These are phyloP conservation scores for Plenodomus biglobosus DNA, from an alignment of 2,329 filamentous ascomycete genomes.

Conservation along the genomic window DNA sequence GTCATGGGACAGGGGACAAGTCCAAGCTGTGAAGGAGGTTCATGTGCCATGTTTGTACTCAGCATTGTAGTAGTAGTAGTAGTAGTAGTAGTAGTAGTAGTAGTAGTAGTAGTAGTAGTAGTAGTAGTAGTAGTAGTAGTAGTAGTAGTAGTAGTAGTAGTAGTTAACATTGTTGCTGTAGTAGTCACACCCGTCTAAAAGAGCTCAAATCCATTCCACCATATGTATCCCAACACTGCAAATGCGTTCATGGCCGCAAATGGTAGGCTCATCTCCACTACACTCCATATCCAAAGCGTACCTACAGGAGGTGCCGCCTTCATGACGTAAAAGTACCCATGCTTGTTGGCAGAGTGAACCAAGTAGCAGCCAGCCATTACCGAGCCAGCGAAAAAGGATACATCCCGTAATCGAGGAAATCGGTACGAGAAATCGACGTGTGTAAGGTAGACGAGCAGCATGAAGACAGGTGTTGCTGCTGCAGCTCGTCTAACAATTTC, in stretches of 20 bases:
- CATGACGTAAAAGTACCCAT: slow-evolving; percentile 85
- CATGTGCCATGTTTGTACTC: too few relatives aligned
- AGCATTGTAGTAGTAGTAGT: too few relatives aligned
- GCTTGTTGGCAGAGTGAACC: slow-evolving; percentile 76
- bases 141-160: too few relatives aligned
- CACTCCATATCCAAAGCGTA: slow-evolving; percentile 89
- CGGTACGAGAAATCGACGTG: slow-evolving; percentile 45
- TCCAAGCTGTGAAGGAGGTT: slow-evolving; percentile 33
- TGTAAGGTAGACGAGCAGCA: slow-evolving; percentile 49
- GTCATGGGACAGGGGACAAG: slow-evolving; percentile 44
- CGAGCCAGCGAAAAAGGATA: slow-evolving; percentile 65
- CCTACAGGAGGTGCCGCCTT: slow-evolving; percentile 87
- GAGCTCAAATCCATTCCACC: slow-evolving; percentile 55
- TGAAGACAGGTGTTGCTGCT: slow-evolving; percentile 49
- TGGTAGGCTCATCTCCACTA: slow-evolving; percentile 77
- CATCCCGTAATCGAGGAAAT: slow-evolving; percentile 50
- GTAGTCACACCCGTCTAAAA: background rate
- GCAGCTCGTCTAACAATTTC: slow-evolving; percentile 56
- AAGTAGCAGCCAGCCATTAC: slow-evolving; percentile 72
- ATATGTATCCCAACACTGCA: slow-evolving; percentile 55
- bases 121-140: too few relatives aligned
- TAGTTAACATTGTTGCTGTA: too few relatives aligned
- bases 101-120: too few relatives aligned
- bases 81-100: too few relatives aligned
- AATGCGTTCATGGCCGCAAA: slow-evolving; percentile 62